Percentiles rank a stretch among this genome's conserved stretches.
Conservation (phyloP, 441 rosid species). For the Viola pubescens region DNA sequence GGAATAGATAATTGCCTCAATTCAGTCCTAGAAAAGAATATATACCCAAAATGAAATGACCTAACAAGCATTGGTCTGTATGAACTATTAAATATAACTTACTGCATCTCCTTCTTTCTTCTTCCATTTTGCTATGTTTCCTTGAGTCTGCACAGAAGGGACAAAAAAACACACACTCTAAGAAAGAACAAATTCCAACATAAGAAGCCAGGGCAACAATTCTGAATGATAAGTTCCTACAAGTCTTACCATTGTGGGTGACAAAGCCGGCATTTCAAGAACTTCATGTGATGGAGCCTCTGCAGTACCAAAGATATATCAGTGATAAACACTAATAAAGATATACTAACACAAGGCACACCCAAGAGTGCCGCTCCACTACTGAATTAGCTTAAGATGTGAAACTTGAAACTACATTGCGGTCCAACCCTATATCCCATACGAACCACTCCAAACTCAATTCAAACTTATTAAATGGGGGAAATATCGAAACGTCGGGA, state of each 20-base stretch:
- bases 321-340: neutral
- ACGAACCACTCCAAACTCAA: neutral
- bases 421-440: neutral
- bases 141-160: slow-evolving; percentile 66
- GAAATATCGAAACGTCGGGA: neutral
- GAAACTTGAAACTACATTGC: no score
- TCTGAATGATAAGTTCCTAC: slow-evolving; percentile 1
- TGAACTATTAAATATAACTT: slow-evolving; percentile 18
- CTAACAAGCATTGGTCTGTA: neutral
- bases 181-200: slow-evolving; percentile 13
- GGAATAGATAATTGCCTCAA: slow-evolving; percentile 15
- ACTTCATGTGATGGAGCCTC: slow-evolving; percentile 51
- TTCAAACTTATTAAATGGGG: neutral
- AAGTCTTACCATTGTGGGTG: slow-evolving; percentile 85
- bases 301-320: slow-evolving; percentile 24
- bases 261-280: slow-evolving; percentile 91
- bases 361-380: neutral
- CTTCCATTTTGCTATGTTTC: slow-evolving; percentile 82
- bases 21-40: slow-evolving; percentile 8
- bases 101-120: slow-evolving; percentile 99
- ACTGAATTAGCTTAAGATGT: neutral
- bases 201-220: neutral
- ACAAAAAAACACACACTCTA: slow-evolving; percentile 20
- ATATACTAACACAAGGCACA: neutral
- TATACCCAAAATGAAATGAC: slow-evolving; percentile 14